Percentiles rank a stretch among this genome's conserved stretches.
phyloP scores from a whole-genome alignment of 805 yeast genomes.

The Lipomyces yamadae region DNA sequence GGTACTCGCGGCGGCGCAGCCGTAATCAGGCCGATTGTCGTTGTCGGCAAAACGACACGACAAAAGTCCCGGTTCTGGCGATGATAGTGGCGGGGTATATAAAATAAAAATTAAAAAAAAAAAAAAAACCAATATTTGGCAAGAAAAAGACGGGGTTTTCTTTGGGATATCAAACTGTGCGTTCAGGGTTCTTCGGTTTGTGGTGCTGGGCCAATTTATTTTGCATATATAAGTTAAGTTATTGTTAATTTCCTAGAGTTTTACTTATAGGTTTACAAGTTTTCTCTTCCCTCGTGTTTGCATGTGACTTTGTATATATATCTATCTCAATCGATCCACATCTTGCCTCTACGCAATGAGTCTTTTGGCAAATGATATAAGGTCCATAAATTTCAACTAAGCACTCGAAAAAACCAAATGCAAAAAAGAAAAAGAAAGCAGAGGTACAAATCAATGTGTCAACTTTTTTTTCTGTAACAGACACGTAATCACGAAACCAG shows the following conservation, averaged over 20 bases:
- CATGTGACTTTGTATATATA: neutral
- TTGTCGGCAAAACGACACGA: neutral
- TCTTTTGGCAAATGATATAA: neutral
- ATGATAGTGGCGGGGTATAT: neutral
- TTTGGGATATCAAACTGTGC: neutral
- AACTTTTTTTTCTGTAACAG: neutral
- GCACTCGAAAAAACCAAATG: constrained; percentile 1
- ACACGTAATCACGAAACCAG: no score
- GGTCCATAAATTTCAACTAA: neutral
- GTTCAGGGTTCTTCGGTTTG: neutral
- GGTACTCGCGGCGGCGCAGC: neutral
- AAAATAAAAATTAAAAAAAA: neutral
- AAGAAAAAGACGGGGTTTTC: neutral
- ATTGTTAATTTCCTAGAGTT: neutral
- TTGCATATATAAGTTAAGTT: neutral
- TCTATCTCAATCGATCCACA: neutral
- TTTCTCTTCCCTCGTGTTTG: neutral
- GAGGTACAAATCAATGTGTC: neutral
- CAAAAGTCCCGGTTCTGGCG: constrained; percentile 7
- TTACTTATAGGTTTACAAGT: neutral
- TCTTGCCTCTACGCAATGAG: neutral
- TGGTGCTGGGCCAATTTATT: neutral
- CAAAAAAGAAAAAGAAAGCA: neutral
- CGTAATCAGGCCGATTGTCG: constrained; percentile 4
- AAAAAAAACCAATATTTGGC: no score